These are phyloP conservation scores for Begonia masoniana DNA, from an alignment of 306 rosid species.

Conservation along the genomic window DNA sequence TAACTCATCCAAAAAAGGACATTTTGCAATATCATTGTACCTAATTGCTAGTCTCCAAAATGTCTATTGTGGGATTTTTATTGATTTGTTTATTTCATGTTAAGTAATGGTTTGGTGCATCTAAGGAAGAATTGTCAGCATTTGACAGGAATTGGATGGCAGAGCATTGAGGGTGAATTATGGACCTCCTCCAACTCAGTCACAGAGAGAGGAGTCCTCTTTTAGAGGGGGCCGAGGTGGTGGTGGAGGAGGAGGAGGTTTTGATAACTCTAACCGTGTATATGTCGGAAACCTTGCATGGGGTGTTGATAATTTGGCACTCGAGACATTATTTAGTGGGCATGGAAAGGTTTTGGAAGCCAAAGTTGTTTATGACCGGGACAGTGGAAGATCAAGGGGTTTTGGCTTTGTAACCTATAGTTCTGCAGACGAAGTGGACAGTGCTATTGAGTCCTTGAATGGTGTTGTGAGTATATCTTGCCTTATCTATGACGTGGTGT, in stretches of 20 bases:
- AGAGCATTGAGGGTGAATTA: constrained; percentile 67
- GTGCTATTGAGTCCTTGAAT: constrained; percentile 64
- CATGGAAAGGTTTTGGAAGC: constrained; percentile 83
- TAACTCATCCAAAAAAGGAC: too few relatives aligned
- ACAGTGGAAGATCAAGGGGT: constrained; percentile 94
- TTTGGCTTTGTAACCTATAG: constrained; percentile 81
- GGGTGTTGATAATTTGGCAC: constrained; percentile 80
- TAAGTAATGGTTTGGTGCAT: constrained; percentile 3
- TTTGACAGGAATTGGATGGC: constrained; percentile 62
- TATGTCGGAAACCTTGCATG: constrained; percentile 87
- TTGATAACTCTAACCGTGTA: constrained; percentile 35
- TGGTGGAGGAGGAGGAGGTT: constrained; percentile 5
- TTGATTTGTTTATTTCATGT: background rate
- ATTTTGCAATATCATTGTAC: too few relatives aligned
- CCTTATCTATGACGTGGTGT: background rate
- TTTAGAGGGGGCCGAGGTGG: constrained; percentile 25
- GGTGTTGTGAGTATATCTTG: constrained; percentile 51
- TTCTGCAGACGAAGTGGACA: constrained; percentile 51
- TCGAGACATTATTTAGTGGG: constrained; percentile 60
- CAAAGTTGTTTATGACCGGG: constrained; percentile 81
- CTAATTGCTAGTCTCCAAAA: too few relatives aligned
- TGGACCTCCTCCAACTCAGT: constrained; percentile 63
- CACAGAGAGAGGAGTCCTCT: constrained; percentile 28
- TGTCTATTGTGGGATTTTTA: too few relatives aligned
- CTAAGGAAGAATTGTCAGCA: constrained; percentile 9